These are phyloP conservation scores for Globisporangium takayamanum DNA, from an alignment of 352 stramenopile species.

Conservation along the genomic window DNA sequence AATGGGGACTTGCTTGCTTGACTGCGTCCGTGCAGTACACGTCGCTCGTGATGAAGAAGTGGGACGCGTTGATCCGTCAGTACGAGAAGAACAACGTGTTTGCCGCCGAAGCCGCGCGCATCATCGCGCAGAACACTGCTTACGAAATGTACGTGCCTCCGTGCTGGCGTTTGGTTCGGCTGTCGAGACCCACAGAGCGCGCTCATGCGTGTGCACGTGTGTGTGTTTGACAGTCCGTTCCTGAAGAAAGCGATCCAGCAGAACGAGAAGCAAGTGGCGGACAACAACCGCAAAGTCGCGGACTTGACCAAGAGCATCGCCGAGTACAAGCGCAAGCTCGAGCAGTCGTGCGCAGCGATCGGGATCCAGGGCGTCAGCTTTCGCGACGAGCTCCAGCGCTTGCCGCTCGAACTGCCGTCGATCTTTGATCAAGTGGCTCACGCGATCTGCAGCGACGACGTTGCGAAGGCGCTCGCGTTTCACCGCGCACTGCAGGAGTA, in stretches of 20 bases:
- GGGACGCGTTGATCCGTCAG: constrained; percentile 50
- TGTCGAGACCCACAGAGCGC: too few species aligned
- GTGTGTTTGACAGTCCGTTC: constrained; percentile 36
- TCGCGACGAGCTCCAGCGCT: constrained; percentile 50
- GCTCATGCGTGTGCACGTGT: too few species aligned
- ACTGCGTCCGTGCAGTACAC: constrained; percentile 59
- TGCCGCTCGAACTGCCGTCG: constrained; percentile 47
- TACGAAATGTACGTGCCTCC: constrained; percentile 57
- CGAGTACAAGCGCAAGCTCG: constrained; percentile 66
- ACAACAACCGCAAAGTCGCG: constrained; percentile 75
- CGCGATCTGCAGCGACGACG: constrained; percentile 31
- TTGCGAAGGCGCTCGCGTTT: constrained; percentile 45
- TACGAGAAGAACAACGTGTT: constrained; percentile 84
- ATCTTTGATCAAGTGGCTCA: constrained; percentile 43
- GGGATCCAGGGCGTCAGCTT: constrained; percentile 60
- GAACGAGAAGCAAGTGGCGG: constrained; percentile 73
- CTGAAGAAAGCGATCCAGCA: constrained; percentile 71
- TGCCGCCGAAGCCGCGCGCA: constrained; percentile 58
- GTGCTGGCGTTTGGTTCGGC: background rate
- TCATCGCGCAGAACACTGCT: constrained; percentile 65
- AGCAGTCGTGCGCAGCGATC: constrained; percentile 46
- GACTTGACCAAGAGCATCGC: constrained; percentile 63
- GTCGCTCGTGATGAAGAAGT: constrained; percentile 66
- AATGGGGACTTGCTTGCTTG: too few species aligned
- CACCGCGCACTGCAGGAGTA: constrained; percentile 63